A percentile compares a stretch with the other conserved stretches of the same genome.
These are phyloP conservation scores for Cladophialophora carrionii DNA, from an alignment of 2,329 filamentous ascomycete genomes.

Conservation along the genomic window DNA sequence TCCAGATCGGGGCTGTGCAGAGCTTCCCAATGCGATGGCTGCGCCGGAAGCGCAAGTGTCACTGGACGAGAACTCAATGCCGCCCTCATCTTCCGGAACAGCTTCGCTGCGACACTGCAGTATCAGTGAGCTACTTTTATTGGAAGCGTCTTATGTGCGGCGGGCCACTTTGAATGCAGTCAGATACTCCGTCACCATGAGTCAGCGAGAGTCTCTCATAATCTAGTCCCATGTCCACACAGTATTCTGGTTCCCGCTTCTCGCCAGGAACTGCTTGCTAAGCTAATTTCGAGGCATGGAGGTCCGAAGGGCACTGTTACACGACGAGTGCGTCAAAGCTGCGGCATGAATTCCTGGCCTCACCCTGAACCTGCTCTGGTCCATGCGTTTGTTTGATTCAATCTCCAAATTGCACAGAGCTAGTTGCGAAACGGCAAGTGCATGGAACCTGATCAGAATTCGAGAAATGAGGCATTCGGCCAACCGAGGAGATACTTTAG, in stretches of 20 bases:
- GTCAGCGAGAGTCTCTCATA: not conserved
- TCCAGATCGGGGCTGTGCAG: not conserved
- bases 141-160: not conserved
- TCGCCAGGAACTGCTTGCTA: not conserved
- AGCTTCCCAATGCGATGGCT: not conserved
- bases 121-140: slow-evolving; percentile 15
- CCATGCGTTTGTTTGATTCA: not conserved
- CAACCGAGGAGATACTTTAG: slow-evolving; percentile 2
- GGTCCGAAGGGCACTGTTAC: not conserved
- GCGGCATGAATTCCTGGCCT: not conserved
- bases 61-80: not conserved
- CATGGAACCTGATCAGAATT: slow-evolving; percentile 15
- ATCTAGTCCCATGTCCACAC: no score
- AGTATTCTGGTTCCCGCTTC: not conserved
- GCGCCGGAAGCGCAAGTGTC: not conserved
- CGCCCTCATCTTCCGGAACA: not conserved
- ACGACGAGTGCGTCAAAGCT: not conserved
- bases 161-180: not conserved
- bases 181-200: not conserved
- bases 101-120: not conserved
- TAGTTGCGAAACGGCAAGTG: slow-evolving; percentile 19
- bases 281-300: not conserved
- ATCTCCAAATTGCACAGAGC: slow-evolving; percentile 6
- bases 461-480: slow-evolving; percentile 13
- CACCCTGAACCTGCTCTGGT: not conserved